Evolutionary conservation across 345 rosid genomes (phyloP).

Genomic region (Eucalyptus urophylla): DNA sequence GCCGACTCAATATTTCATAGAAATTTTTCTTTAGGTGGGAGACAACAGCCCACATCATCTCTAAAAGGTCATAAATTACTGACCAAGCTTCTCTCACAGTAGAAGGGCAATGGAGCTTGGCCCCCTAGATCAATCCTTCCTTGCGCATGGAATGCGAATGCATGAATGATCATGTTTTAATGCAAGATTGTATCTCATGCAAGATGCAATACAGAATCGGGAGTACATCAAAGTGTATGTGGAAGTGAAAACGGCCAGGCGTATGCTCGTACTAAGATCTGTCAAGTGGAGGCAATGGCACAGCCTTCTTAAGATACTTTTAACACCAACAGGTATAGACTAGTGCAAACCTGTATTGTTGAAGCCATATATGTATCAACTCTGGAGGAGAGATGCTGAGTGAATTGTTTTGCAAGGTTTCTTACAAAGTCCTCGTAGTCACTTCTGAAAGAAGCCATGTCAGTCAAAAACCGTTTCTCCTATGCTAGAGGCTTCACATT

Average conservation of each 20-base stretch:
- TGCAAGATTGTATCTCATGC: background rate
- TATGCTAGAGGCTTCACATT: background rate
- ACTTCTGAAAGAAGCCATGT: conserved; percentile 25
- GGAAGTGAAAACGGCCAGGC: background rate
- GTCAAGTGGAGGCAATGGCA: background rate
- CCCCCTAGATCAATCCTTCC: background rate
- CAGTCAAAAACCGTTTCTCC: background rate
- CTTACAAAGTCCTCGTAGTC: conserved; percentile 76
- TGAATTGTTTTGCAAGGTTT: conserved; percentile 54
- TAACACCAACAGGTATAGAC: background rate
- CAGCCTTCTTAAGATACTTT: background rate
- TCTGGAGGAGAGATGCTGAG: conserved; percentile 53
- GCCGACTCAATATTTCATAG: background rate
- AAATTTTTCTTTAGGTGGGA: background rate
- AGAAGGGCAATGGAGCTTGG: background rate
- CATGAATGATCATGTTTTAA: background rate
- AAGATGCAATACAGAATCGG: background rate
- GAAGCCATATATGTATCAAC: conserved; percentile 73
- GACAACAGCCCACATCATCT: background rate
- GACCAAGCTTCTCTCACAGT: background rate
- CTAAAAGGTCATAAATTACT: background rate
- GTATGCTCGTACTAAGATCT: background rate
- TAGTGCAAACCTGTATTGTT: conserved; percentile 56
- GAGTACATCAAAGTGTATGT: background rate
- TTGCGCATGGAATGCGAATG: background rate